Conservation (phyloP, 2,329 filamentous ascomycete genomes). For the Cercospora beticola region DNA sequence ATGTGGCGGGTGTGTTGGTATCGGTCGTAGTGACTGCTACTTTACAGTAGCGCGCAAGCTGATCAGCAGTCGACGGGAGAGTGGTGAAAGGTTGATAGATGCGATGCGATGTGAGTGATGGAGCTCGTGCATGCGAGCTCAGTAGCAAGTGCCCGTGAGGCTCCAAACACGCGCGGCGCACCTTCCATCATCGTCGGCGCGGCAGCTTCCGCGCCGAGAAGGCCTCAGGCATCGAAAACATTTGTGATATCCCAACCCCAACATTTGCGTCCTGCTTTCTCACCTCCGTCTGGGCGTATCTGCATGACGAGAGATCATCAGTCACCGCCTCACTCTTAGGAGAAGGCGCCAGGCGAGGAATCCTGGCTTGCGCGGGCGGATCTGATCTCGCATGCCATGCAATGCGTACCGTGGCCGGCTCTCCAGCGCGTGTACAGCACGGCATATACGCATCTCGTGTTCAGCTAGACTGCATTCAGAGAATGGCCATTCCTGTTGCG, state of each 20-base stretch:
- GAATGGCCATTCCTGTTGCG: conserved; percentile 7
- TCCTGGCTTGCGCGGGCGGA: background rate
- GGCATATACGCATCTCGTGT: background rate
- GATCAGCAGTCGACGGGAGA: background rate
- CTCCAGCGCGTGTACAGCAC: background rate
- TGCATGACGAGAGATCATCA: conserved; percentile 1
- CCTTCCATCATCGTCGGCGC: conserved; percentile 4
- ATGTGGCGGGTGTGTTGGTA: background rate
- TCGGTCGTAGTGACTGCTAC: background rate
- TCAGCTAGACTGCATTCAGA: conserved; percentile 3
- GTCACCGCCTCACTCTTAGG: background rate
- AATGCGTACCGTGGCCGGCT: background rate
- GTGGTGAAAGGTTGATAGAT: conserved; percentile 7
- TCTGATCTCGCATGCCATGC: background rate
- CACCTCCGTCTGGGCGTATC: background rate
- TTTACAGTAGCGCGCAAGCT: background rate
- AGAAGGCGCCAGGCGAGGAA: background rate
- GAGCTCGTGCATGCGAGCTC: conserved; percentile 5
- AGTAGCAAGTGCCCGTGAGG: conserved; percentile 1
- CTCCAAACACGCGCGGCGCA: conserved; percentile 6
- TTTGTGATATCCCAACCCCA: background rate
- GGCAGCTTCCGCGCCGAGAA: background rate
- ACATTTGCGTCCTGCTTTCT: background rate
- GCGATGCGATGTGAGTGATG: conserved; percentile 10
- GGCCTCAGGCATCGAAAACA: background rate